phyloP scores from a whole-genome alignment of 768 basidiomycete species.

The Hypsizygus marmoreus region DNA sequence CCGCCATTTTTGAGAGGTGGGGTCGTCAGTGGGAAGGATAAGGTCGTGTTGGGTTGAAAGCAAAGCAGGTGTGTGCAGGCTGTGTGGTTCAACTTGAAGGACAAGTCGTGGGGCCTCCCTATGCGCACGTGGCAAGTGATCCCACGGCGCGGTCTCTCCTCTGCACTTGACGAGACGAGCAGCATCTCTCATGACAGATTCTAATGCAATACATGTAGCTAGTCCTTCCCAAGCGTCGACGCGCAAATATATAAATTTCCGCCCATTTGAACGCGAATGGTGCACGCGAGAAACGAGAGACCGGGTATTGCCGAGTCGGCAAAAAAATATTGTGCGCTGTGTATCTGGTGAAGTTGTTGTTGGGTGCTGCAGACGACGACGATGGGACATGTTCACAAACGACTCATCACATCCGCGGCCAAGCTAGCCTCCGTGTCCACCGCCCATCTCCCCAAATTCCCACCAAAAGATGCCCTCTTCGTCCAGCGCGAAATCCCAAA shows the following conservation, averaged over 20 bases:
- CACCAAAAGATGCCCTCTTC: constrained; percentile 56
- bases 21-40: not conserved
- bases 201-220: too few species aligned
- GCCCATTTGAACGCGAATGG: not conserved
- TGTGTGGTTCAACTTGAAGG: too few species aligned
- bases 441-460: constrained; percentile 56
- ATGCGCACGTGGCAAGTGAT: too few species aligned
- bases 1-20: constrained; percentile 71
- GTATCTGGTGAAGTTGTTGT: constrained; percentile 5
- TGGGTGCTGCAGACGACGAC: constrained; percentile 8
- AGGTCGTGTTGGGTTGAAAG: constrained; percentile 7
- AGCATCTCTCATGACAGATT: too few species aligned
- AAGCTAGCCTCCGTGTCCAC: constrained; percentile 57
- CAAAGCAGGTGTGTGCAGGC: constrained; percentile 2
- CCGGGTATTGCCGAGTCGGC: constrained; percentile 31
- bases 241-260: not conserved
- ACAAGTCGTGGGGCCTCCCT: too few species aligned
- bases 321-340: constrained; percentile 34
- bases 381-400: constrained; percentile 61
- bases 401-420: constrained; percentile 46
- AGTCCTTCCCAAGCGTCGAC: too few species aligned
- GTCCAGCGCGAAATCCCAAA: constrained; percentile 30
- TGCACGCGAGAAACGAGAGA: not conserved
- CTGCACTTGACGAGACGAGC: too few species aligned
- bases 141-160: too few species aligned